Evolutionary conservation across 257 asterid genomes (phyloP).

Genomic region (Primulina tabacum): DNA sequence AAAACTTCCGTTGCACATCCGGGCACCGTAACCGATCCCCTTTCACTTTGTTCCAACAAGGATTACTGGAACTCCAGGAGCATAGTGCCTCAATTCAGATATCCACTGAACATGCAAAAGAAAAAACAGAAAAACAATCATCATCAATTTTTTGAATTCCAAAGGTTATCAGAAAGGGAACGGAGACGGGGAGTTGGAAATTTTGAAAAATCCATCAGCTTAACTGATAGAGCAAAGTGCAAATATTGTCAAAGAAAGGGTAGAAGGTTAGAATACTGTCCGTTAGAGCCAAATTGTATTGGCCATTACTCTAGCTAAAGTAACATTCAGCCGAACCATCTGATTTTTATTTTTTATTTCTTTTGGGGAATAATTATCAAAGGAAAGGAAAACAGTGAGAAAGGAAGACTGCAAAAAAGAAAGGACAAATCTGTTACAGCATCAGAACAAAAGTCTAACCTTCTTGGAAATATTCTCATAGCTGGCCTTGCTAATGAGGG

Average conservation of each 20-base stretch:
- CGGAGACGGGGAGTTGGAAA: neutral
- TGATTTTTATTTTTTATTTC: neutral
- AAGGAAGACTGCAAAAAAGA: neutral
- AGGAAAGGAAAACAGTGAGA: neutral
- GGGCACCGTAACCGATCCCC: too few relatives aligned
- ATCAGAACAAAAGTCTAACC: neutral
- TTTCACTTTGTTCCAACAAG: constrained; percentile 21
- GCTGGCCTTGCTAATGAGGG: neutral
- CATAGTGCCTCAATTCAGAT: constrained; percentile 15
- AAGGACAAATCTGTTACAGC: neutral
- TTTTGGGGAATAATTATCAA: neutral
- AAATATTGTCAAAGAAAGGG: neutral
- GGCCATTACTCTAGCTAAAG: neutral
- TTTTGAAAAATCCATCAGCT: neutral
- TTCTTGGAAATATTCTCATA: constrained; percentile 5
- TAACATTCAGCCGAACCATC: neutral
- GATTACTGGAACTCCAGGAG: constrained; percentile 9
- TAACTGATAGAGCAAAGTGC: neutral
- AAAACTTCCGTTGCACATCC: too few relatives aligned
- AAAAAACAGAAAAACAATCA: neutral
- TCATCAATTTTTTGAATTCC: neutral
- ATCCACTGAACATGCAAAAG: constrained; percentile 7
- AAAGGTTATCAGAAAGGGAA: too few relatives aligned
- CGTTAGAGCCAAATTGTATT: neutral
- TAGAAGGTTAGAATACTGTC: neutral